Evolutionary conservation across 2,329 filamentous ascomycete genomes (phyloP), one percentile per base, ranked within the genome.

Genomic region (Nigrospora osmanthi): DNA sequence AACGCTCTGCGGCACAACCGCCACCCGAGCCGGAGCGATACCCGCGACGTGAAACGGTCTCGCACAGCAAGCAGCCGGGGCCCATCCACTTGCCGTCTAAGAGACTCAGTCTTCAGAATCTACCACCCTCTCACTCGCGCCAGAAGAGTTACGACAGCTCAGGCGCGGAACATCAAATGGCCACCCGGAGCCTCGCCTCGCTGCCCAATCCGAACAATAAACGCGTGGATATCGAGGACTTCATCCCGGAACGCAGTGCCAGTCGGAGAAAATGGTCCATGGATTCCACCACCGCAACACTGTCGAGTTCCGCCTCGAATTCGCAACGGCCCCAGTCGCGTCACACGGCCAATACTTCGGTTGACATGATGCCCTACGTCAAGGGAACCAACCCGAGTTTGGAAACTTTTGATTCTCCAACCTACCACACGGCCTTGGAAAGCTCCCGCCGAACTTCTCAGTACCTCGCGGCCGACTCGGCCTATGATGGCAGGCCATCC

Each of bases 291-390:
- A 68, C 69, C 4, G 65, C 63, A 40, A 64, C 56, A 2, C 57
- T 61, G 13, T 69, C 68, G 4, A 69, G 65, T 41, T 53, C 59
- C 19, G 66, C 65, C 43, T 71, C 69, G 13, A 68, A 66, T 38
- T 57, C 58, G 4, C 66, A 64, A n/a, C 54, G 67, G 2, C 66
- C 69, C 1, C 60, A 61, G 28, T 73, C 70, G 2, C 63, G 60
- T 19, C 67, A 71, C 44, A 73, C 71, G 0, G 62, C 66, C 10
- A 66, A 64, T 28, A 74, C 71, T 0, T 73, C 71, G 0, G 55
- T 74, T 35, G 69, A 73, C 49, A 50, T 68, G 16, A 46, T 53
- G n/a, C 52, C 54, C 10, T 45, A 47, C 15, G 16, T 47, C 3
- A 51, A 53, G 33, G 37, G 43, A 10, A 36, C 42, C 16, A 53